phyloP scores from a whole-genome alignment of 108 stramenopile genomes.

The Ochromonas danica region DNA sequence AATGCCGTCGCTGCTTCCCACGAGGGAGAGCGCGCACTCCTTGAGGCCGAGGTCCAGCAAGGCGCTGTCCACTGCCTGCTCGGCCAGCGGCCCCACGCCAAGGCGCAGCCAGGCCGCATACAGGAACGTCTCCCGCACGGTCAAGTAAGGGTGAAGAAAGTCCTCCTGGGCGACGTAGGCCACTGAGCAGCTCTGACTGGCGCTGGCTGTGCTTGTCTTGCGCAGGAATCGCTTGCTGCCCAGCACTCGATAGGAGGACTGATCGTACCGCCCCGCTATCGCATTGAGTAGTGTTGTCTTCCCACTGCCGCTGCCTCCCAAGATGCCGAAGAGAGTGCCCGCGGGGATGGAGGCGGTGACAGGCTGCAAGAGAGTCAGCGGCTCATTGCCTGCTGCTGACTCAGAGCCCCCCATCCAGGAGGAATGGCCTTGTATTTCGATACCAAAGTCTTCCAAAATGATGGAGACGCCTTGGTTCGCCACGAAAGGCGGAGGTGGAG shows the following conservation, averaged over 20 bases:
- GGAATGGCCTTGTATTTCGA: too few species aligned
- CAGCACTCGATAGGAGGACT: background rate
- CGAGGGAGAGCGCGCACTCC: background rate
- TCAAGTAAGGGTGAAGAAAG: background rate
- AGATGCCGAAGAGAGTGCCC: slow-evolving; percentile 1
- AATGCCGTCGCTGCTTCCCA: background rate
- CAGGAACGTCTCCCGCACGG: slow-evolving; percentile 1
- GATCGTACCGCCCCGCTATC: slow-evolving; percentile 22
- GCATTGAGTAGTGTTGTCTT: slow-evolving; percentile 22
- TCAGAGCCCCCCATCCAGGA: too few species aligned
- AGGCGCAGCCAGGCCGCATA: background rate
- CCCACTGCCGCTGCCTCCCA: slow-evolving; percentile 26
- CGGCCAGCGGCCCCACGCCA: background rate
- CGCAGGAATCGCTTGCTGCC: background rate
- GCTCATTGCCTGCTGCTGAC: too few species aligned
- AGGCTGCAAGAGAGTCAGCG: too few species aligned
- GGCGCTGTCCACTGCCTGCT: background rate
- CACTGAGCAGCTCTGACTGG: background rate
- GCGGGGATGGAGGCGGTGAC: background rate
- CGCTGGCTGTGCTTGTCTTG: too few species aligned
- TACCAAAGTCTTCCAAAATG: too few species aligned
- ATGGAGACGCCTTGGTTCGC: too few species aligned
- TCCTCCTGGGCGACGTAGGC: slow-evolving; percentile 8
- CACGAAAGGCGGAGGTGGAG: too few species aligned
- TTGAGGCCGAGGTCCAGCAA: slow-evolving; percentile 4